Evolutionary conservation across 2,329 filamentous ascomycete genomes (phyloP).

Genomic region (Eutypella sp.): DNA sequence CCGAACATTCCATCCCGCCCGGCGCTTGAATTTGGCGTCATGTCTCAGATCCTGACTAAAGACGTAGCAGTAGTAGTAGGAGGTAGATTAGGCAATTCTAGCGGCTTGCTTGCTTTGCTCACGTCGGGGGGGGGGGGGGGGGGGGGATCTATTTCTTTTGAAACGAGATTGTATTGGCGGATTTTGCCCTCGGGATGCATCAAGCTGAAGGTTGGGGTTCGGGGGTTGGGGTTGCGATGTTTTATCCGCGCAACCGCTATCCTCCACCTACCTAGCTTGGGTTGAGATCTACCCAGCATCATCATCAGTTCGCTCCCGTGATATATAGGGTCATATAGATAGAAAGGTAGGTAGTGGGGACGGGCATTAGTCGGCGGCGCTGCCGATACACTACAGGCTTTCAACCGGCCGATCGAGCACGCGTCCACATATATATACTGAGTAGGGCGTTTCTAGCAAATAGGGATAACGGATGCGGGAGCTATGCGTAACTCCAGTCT

Average conservation of each 20-base stretch:
- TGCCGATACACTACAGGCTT: neutral
- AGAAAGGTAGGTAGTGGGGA: too few relatives aligned
- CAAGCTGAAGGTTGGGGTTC: too few relatives aligned
- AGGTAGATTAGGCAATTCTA: neutral
- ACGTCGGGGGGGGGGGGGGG: too few relatives aligned
- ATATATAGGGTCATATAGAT: too few relatives aligned
- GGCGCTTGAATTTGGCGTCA: neutral
- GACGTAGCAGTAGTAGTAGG: neutral
- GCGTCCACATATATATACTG: neutral
- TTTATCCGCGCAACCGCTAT: neutral
- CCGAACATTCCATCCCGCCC: neutral
- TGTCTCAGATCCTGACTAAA: neutral
- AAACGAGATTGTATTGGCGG: neutral
- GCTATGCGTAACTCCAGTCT: neutral
- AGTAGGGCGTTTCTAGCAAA: neutral
- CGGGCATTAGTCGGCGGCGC: neutral
- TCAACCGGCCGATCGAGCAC: neutral
- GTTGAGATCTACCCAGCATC: neutral
- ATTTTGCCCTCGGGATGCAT: too few relatives aligned
- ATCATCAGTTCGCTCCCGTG: neutral
- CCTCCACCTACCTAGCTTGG: neutral
- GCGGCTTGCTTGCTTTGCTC: too few relatives aligned
- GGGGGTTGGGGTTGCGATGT: neutral
- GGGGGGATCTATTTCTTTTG: neutral
- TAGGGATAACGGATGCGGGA: neutral